Evolutionary conservation across 805 yeast genomes (phyloP).

Genomic region (Ogataea degrootiae): DNA sequence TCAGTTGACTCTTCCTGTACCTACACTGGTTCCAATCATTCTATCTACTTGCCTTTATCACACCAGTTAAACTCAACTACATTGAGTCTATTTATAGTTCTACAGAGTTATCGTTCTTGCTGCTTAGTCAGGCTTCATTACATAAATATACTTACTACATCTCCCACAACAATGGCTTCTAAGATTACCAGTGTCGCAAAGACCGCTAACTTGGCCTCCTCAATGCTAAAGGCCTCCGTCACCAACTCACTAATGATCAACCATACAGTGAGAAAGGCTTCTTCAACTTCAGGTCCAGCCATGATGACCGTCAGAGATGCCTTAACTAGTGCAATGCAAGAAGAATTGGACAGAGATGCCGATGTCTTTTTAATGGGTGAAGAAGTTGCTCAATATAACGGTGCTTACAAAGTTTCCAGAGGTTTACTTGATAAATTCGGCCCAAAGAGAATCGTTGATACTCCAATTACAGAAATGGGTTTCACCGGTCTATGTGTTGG

Average conservation of each 20-base stretch:
- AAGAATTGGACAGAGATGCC: conserved; percentile 94
- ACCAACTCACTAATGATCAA: conserved; percentile 9
- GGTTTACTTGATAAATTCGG: conserved; percentile 95
- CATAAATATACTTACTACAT: not conserved
- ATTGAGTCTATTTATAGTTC: no score
- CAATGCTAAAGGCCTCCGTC: conserved; percentile 22
- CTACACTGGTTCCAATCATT: no score
- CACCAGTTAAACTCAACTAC: no score
- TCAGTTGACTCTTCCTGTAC: no score
- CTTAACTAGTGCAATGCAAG: conserved; percentile 88
- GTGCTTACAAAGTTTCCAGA: conserved; percentile 96
- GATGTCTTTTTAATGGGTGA: conserved; percentile 96
- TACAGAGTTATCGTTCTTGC: no score
- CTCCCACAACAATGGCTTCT: conserved; percentile 1
- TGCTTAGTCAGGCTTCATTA: no score
- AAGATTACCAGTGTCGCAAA: conserved; percentile 34
- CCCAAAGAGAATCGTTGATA: conserved; percentile 87
- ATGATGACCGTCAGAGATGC: conserved; percentile 95
- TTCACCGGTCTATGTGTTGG: conserved; percentile 94
- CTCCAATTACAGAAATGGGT: conserved; percentile 99
- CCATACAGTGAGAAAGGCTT: conserved; percentile 37
- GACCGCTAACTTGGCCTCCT: conserved; percentile 33
- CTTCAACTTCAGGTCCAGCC: conserved; percentile 46
- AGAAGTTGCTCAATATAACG: conserved; percentile 98
- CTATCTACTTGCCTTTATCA: no score